Evolutionary conservation across 257 asterid genomes (phyloP).

Genomic region (Fraxinus excelsior): DNA sequence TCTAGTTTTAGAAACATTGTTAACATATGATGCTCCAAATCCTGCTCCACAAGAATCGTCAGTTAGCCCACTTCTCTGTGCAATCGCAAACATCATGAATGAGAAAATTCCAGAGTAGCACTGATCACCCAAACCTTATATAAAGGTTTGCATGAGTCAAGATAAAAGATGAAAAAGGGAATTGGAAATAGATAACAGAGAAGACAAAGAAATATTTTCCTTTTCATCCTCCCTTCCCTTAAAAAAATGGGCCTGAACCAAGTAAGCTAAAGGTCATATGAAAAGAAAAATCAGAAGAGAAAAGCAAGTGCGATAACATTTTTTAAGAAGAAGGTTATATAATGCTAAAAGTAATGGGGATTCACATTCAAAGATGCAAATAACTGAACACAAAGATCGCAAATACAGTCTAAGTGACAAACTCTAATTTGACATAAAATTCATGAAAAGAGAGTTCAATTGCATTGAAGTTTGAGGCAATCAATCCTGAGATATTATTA

Average conservation of each 20-base stretch:
- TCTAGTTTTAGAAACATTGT: not conserved
- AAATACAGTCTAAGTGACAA: not conserved
- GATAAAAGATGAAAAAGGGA: not conserved
- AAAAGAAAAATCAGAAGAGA: not conserved
- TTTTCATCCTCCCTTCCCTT: not conserved
- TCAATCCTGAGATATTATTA: not conserved
- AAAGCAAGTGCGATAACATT: not conserved
- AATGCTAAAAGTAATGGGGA: not conserved
- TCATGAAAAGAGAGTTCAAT: not conserved
- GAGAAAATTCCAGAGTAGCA: not conserved
- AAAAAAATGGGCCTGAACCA: not conserved
- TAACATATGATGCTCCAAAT: not conserved
- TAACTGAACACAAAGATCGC: not conserved
- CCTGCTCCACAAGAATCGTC: not conserved
- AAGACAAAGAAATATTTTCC: not conserved
- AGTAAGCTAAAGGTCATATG: not conserved
- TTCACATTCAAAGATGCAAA: not conserved
- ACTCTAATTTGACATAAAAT: not conserved
- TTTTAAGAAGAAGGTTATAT: not conserved
- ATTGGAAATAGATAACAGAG: not conserved
- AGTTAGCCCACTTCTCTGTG: not conserved
- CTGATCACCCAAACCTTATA: not conserved
- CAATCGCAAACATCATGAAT: not conserved
- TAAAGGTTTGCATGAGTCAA: not conserved
- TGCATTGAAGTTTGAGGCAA: not conserved